phyloP scores from a whole-genome alignment of 1,284 basidiomycete species.

The Leccinum pachyderme region DNA sequence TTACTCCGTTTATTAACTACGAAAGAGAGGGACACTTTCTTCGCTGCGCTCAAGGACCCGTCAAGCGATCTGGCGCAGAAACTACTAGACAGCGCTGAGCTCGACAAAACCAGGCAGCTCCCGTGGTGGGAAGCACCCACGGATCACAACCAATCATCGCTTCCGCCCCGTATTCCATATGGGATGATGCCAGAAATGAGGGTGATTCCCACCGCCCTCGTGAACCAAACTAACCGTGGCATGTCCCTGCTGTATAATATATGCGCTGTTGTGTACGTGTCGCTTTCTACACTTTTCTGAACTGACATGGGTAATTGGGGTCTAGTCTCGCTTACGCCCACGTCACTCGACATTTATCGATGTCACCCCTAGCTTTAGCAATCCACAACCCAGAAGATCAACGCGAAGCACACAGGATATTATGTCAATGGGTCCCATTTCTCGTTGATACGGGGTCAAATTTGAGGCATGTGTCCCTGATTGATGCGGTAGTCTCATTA shows the following conservation, averaged over 20 bases:
- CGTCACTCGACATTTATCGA: conserved; percentile 54
- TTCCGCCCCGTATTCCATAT: conserved; percentile 22
- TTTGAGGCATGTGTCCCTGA: conserved; percentile 46
- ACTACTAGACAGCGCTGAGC: conserved; percentile 57
- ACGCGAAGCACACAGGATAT: conserved; percentile 43
- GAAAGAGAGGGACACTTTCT: conserved; percentile 58
- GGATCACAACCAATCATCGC: not conserved
- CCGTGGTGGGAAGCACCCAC: conserved; percentile 63
- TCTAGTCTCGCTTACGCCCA: conserved; percentile 66
- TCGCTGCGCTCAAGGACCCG: conserved; percentile 56
- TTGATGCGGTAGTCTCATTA: conserved; percentile 52
- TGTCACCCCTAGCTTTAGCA: conserved; percentile 51
- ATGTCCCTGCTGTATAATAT: conserved; percentile 63
- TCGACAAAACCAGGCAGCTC: conserved; percentile 43
- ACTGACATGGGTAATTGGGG: conserved; percentile 2
- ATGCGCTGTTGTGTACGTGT: conserved; percentile 59
- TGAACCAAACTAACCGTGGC: conserved; percentile 39
- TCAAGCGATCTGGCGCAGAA: conserved; percentile 53
- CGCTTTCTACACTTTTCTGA: not conserved
- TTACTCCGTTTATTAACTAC: conserved; percentile 64
- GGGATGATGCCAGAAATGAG: conserved; percentile 47
- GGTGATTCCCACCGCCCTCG: conserved; percentile 47
- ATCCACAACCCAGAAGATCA: conserved; percentile 41
- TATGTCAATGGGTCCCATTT: conserved; percentile 60
- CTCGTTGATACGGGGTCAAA: conserved; percentile 55